Conservation (phyloP, 2,329 filamentous ascomycete species). For the Pestalotiopsis sp. region DNA sequence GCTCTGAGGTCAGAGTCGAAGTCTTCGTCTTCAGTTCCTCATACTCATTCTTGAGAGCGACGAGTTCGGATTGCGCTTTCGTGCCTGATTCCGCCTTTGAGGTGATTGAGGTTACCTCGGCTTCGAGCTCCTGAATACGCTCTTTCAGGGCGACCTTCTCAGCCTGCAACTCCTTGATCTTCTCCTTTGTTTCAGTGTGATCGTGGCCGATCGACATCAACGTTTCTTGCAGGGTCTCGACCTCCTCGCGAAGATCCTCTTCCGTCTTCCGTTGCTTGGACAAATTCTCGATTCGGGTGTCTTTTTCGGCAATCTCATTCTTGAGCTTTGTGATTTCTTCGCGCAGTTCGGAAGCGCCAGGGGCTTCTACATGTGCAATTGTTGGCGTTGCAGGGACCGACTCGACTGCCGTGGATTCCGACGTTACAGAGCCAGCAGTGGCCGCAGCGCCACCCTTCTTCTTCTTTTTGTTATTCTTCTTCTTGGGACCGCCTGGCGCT, state of each 20-base stretch:
- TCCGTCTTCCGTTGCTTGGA: constrained; percentile 73
- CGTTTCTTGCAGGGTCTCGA: constrained; percentile 81
- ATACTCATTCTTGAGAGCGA: constrained; percentile 53
- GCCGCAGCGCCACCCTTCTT: constrained; percentile 77
- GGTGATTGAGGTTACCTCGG: constrained; percentile 57
- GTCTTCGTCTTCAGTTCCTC: constrained; percentile 73
- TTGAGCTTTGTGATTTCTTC: constrained; percentile 53
- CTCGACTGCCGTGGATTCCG: constrained; percentile 42
- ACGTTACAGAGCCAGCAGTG: constrained; percentile 32
- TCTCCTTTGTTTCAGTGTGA: constrained; percentile 81
- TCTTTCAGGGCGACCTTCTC: constrained; percentile 70
- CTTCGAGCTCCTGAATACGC: constrained; percentile 69
- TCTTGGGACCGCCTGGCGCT: constrained; percentile 36
- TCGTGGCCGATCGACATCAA: constrained; percentile 79
- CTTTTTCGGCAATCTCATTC: constrained; percentile 63
- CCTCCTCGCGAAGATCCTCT: constrained; percentile 80
- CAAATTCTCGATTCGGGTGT: constrained; percentile 72
- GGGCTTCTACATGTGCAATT: constrained; percentile 26
- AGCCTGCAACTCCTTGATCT: constrained; percentile 68
- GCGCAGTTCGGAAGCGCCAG: constrained; percentile 42
- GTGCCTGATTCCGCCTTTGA: constrained; percentile 46
- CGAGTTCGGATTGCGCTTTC: constrained; percentile 65
- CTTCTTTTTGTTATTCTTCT: constrained; percentile 79
- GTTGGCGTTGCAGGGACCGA: constrained; percentile 38
- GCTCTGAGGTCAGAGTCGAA: constrained; percentile 74